Evolutionary conservation across 305 asterid species (phyloP), one percentile per base, ranked within the genome.

Genomic region (Fraxinus latifolia): DNA sequence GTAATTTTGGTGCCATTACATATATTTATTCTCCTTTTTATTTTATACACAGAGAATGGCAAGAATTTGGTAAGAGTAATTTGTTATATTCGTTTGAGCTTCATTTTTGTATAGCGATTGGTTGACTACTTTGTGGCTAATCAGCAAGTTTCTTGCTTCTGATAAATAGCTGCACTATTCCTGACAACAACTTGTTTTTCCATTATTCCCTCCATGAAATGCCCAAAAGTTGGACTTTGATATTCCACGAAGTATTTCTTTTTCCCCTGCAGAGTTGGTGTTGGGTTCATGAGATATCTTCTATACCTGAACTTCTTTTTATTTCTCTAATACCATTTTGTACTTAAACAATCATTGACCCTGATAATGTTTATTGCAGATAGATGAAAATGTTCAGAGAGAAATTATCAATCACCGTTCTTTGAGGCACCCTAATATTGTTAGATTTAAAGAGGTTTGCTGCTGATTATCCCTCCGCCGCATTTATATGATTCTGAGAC

Each of bases 351-450:
- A 44, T 11, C 47, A 42, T 44, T 84, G 8, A 80, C 37, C 7
- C 77, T 33, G 79, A 39, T 77, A 2, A 29, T 78, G 85, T 81
- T 65, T 70, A 19, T 82, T 87, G 88, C 92, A 94, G 98, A 94
- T 93, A 74, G 97, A 93, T 85, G 97, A 92, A 82, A 93, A 93
- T 83, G 96, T 93, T 60, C 91, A 86, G 89, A 87, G 97, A 84
- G 97, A 93, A 82, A 93, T 93, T 77, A 91, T 93, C 78, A 93
- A 93, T 87, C 97, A 93, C 84, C 86, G 97, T 81, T 92, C 97
- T 42, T 77, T 93, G 83, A 90, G 94, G 89, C 97, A 93, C 83
- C 95, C 96, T 62, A 93, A 93, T 82, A 93, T 93, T 76, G 90
- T 93, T 74, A 84, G 96, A 76, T 93, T 93, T 67, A 91, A 84